A percentile compares a stretch with the other conserved stretches of the same genome.
These are phyloP conservation scores for Sedum album DNA, from an alignment of 164 flowering plant species.

Conservation along the genomic window DNA sequence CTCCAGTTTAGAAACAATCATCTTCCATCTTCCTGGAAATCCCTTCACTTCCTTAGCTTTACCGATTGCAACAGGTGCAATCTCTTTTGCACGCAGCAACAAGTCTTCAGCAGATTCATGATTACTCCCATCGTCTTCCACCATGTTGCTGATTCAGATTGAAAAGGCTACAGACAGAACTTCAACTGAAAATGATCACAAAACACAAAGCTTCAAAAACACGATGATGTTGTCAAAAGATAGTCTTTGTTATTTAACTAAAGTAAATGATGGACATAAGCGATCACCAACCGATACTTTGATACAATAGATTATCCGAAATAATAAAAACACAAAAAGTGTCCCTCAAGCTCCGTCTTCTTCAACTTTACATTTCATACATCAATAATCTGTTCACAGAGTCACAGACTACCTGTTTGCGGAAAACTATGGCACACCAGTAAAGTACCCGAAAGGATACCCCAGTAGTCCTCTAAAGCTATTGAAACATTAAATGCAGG, in stretches of 20 bases:
- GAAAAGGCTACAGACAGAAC: background rate
- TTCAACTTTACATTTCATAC: background rate
- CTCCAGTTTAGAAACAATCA: conserved; percentile 61
- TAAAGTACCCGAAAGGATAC: background rate
- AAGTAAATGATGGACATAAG: background rate
- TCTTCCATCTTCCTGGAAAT: conserved; percentile 80
- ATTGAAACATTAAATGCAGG: background rate
- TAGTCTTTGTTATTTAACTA: background rate
- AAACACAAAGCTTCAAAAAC: background rate
- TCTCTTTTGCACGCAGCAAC: conserved; percentile 44
- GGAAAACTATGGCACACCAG: background rate
- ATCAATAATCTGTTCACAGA: too few relatives aligned
- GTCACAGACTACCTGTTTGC: conserved; percentile 3
- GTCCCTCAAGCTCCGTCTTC: background rate
- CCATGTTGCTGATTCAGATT: conserved; percentile 29
- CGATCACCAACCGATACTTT: background rate
- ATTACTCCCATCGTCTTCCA: conserved; percentile 37
- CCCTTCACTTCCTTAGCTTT: conserved; percentile 55
- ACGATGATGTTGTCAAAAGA: background rate
- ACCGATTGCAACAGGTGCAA: conserved; percentile 50
- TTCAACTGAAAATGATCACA: background rate
- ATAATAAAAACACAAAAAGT: background rate
- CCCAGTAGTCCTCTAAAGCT: background rate
- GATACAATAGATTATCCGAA: background rate
- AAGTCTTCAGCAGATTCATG: conserved; percentile 47